A percentile compares a stretch with the other conserved stretches of the same genome.
phyloP scores from a whole-genome alignment of 495 filamentous ascomycete genomes.

The Lasiosphaeris hirsuta region DNA sequence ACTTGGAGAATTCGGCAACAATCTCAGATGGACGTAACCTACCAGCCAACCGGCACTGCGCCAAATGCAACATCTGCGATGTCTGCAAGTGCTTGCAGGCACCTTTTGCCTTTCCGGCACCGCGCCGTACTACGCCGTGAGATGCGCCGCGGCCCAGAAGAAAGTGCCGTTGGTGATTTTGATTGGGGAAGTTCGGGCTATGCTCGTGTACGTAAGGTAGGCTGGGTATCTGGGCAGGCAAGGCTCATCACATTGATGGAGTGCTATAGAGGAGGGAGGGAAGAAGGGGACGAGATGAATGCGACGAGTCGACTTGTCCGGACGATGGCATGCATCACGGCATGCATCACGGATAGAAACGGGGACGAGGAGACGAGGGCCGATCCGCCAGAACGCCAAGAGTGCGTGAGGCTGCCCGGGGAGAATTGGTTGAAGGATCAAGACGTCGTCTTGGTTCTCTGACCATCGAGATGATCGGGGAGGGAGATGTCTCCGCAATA shows the following conservation, averaged over 20 bases:
- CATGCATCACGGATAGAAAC: neutral
- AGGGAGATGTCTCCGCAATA: too few species aligned
- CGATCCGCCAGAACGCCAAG: constrained; percentile 21
- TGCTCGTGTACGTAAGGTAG: constrained; percentile 1
- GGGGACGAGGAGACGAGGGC: constrained; percentile 19
- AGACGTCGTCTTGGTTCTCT: too few species aligned
- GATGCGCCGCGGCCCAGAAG: neutral
- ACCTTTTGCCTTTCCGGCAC: too few species aligned
- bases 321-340: neutral
- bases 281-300: neutral
- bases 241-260: neutral
- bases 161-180: neutral
- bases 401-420: too few species aligned
- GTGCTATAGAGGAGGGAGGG: too few species aligned
- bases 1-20: too few species aligned
- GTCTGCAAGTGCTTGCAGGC: neutral
- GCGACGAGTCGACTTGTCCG: neutral
- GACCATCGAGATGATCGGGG: too few species aligned
- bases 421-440: too few species aligned
- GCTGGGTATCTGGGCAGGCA: neutral
- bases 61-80: too few species aligned
- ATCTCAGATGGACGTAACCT: too few species aligned
- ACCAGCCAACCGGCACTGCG: too few species aligned
- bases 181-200: neutral
- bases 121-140: too few species aligned